These are phyloP conservation scores for Globisporangium abappressorium DNA, from an alignment of 352 stramenopile species.

Conservation along the genomic window DNA sequence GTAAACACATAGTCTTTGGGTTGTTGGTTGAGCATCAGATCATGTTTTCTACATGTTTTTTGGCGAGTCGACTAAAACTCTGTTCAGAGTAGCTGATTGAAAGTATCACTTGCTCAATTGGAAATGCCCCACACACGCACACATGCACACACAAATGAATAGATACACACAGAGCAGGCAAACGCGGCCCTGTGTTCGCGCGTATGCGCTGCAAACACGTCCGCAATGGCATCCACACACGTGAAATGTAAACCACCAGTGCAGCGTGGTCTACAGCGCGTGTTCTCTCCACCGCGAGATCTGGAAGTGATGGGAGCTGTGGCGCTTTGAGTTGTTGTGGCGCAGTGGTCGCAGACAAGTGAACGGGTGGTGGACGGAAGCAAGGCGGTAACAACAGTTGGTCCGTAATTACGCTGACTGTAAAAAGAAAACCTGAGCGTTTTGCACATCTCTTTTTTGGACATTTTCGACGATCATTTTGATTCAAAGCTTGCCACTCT, in stretches of 20 bases:
- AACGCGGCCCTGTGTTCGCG: slow-evolving; percentile 15
- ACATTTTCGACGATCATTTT: background rate
- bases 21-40: slow-evolving; percentile 66
- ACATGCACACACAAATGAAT: background rate
- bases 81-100: slow-evolving; percentile 90
- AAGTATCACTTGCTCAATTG: slow-evolving; percentile 77
- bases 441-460: background rate
- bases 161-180: slow-evolving; percentile 12
- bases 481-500: no score
- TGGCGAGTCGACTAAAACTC: slow-evolving; percentile 86
- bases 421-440: background rate
- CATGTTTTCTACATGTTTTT: slow-evolving; percentile 71
- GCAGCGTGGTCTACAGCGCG: no score
- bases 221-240: background rate
- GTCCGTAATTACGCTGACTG: background rate
- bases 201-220: no score
- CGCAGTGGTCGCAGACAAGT: background rate
- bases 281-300: background rate
- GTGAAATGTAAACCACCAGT: background rate
- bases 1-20: background rate
- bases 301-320: background rate
- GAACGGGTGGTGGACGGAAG: slow-evolving; percentile 5
- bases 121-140: slow-evolving; percentile 5
- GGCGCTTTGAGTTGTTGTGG: background rate
- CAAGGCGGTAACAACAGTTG: background rate